Evolutionary conservation across 208 protist genomes (phyloP).

Genomic region (Histomonas meleagridis): DNA sequence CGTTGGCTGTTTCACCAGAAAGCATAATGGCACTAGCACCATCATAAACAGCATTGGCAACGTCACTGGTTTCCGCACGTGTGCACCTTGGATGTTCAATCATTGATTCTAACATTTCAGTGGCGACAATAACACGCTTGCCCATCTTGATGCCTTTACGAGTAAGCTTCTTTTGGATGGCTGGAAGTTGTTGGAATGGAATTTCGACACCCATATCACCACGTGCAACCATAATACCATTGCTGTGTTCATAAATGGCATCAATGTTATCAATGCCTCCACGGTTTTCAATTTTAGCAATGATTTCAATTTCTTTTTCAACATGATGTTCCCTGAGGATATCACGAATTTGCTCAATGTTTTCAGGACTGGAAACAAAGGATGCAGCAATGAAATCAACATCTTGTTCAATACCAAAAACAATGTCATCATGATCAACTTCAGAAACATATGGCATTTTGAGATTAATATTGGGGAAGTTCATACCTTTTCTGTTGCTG

Average conservation of each 20-base stretch:
- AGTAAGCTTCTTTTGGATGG: constrained; percentile 95
- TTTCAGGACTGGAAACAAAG: constrained; percentile 77
- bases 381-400: constrained; percentile 94
- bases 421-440: constrained; percentile 71
- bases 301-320: constrained; percentile 71
- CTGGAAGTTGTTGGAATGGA: constrained; percentile 81
- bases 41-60: constrained; percentile 53
- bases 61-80: constrained; percentile 50
- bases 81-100: constrained; percentile 47
- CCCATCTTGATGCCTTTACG: constrained; percentile 83
- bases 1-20: constrained; percentile 49
- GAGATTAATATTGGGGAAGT: neutral
- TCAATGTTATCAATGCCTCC: constrained; percentile 89
- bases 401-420: constrained; percentile 78
- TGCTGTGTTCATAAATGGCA: constrained; percentile 77
- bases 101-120: constrained; percentile 55
- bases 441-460: neutral
- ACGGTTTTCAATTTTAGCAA: constrained; percentile 97
- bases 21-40: constrained; percentile 52
- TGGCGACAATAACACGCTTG: constrained; percentile 77
- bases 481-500: constrained; percentile 60
- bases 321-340: constrained; percentile 67
- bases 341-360: constrained; percentile 74
- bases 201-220: constrained; percentile 93
- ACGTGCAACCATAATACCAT: constrained; percentile 97